Evolutionary conservation across 805 yeast species (phyloP), one percentile per base, ranked within the genome.

Genomic region (Starmerella tilneyi): DNA sequence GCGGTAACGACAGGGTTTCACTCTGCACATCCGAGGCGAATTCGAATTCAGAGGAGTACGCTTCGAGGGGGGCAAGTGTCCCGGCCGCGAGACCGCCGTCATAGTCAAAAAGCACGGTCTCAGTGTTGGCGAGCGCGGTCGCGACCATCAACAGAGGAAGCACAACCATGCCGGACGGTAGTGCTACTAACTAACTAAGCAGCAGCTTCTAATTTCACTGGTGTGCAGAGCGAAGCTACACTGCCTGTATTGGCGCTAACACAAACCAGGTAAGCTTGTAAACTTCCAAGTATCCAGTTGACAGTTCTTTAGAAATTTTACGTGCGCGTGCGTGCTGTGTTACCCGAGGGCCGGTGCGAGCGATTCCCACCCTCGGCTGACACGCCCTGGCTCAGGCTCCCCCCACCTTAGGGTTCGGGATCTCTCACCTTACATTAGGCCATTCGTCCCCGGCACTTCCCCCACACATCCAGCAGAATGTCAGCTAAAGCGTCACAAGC

Each of bases 401-500:
- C 19, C 33, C 20, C 33, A 5, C 9, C 33, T 30, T 30, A 30
- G 33, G 33, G 33, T 30, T 30, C 33, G 33, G 11, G 15, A 28
- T 12, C 15, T 13, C 31, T n/a, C 31, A n/a, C 21, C 19, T n/a
- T n/a, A n/a, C n/a, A n/a, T n/a, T n/a, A 33, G 24, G 36, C 24
- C 36, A 5, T 30, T 6, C 36, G 21, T 23, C 9, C 36, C 9
- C 24, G 7, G 36, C 36, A n/a, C n/a, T n/a, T 21, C 11, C 36
- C 36, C 26, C 38, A 21, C 28, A 34, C 38, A 21, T 13, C 16
- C 26, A 6, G 19, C 23, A 32, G 12, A 13, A 43, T 43, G 46
- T 20, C 50, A 12, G 31, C 33, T 31, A 39, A 54, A 11, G 79
- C 79, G 1, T 67, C 80, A 0, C 59, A 61, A 21, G 55, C 72